Evolutionary conservation across 208 protist genomes (phyloP).

Genomic region (Wallacemonas sp.): DNA sequence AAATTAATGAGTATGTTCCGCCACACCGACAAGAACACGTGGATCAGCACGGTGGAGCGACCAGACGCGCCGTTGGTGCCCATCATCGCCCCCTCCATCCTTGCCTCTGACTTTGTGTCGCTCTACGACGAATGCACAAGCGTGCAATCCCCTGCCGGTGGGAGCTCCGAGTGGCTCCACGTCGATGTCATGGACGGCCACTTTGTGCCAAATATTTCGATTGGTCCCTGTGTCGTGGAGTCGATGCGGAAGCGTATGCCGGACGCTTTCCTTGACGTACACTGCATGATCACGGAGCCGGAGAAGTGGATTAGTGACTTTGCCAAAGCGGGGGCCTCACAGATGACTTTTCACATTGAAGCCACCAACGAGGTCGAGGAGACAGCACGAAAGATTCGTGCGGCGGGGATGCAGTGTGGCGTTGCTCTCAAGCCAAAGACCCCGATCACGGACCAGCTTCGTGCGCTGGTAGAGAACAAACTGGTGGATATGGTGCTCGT

Average conservation of each 20-base stretch:
- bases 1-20: too few relatives aligned
- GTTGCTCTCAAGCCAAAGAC: conserved; percentile 98
- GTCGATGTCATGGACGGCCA: conserved; percentile 98
- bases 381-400: conserved; percentile 69
- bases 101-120: conserved; percentile 86
- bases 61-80: conserved; percentile 40
- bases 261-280: conserved; percentile 94
- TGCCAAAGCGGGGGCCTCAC: conserved; percentile 85
- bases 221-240: conserved; percentile 94
- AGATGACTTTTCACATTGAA: conserved; percentile 97
- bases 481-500: conserved; percentile 97
- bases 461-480: conserved; percentile 67
- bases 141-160: conserved; percentile 67
- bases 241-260: conserved; percentile 82
- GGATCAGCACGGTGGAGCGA: conserved; percentile 46
- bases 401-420: conserved; percentile 89
- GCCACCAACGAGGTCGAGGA: conserved; percentile 58
- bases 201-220: conserved; percentile 98
- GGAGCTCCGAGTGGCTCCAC: conserved; percentile 95
- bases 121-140: conserved; percentile 80
- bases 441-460: conserved; percentile 47
- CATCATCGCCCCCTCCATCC: conserved; percentile 91
- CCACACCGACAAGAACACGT: conserved; percentile 59
- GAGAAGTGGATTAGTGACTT: conserved; percentile 88
- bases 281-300: conserved; percentile 96